Percentiles rank a stretch among this genome's conserved stretches.
Conservation (phyloP, 495 filamentous ascomycete species). For the Arthonia radiata region DNA sequence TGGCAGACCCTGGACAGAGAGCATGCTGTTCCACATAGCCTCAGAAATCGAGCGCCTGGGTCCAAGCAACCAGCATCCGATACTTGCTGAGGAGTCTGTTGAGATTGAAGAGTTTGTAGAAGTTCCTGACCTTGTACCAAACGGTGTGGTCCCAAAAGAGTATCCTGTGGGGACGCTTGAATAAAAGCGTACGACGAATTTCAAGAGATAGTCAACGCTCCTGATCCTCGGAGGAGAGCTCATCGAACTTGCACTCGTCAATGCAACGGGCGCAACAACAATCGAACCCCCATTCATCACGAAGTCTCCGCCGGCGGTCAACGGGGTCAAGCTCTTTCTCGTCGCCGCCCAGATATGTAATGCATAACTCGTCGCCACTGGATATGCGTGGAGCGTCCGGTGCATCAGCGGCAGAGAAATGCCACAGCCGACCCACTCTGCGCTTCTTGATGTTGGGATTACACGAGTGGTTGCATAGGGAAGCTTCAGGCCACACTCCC, state of each 20-base stretch:
- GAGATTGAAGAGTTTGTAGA: conserved; percentile 11
- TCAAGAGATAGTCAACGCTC: no score
- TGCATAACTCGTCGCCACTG: conserved; percentile 14
- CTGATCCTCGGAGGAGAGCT: no score
- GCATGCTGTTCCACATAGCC: conserved; percentile 25
- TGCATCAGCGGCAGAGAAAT: conserved; percentile 9
- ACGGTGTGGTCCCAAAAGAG: conserved; percentile 13
- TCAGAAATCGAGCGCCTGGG: conserved; percentile 17
- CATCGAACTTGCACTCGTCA: no score
- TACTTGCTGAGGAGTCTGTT: conserved; percentile 13
- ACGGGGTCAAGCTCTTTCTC: conserved; percentile 8
- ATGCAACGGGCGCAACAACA: conserved; percentile 12
- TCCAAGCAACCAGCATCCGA: conserved; percentile 20
- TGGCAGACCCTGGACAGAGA: conserved; percentile 27
- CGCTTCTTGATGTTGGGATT: conserved; percentile 13
- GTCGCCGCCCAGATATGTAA: conserved; percentile 16
- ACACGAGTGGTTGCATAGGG: conserved; percentile 16
- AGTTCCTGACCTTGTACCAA: conserved; percentile 20
- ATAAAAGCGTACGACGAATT: no score
- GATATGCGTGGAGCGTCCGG: conserved; percentile 7
- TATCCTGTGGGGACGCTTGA: conserved; percentile 24
- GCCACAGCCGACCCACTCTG: conserved; percentile 11
- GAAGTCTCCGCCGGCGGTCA: conserved; percentile 9
- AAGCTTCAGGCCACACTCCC: conserved; percentile 12
- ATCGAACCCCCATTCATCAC: conserved; percentile 13